phyloP scores from a whole-genome alignment of 2,329 filamentous ascomycete genomes.

The Pyricularia pennisetigena region DNA sequence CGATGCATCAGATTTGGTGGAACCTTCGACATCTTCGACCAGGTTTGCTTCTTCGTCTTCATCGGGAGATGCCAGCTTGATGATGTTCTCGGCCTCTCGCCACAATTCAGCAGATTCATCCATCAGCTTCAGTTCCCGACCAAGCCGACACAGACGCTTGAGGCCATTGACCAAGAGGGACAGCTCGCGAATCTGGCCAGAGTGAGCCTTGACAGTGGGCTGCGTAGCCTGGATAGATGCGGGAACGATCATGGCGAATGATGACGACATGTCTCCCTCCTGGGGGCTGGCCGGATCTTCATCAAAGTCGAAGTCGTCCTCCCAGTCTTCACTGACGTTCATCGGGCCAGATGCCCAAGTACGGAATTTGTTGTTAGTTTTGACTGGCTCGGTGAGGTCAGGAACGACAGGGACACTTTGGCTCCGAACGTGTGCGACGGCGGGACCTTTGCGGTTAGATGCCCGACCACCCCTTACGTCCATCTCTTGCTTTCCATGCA shows the following conservation, averaged over 20 bases:
- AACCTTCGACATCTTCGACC: slow-evolving; percentile 16
- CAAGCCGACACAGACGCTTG: slow-evolving; percentile 65
- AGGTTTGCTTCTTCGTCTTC: slow-evolving; percentile 46
- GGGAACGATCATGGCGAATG: slow-evolving; percentile 59
- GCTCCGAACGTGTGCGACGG: slow-evolving; percentile 62
- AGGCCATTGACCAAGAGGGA: slow-evolving; percentile 75
- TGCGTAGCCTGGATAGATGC: slow-evolving; percentile 73
- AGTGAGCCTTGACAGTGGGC: slow-evolving; percentile 72
- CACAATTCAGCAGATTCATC: slow-evolving; percentile 55
- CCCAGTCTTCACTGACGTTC: slow-evolving; percentile 77
- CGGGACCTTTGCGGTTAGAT: slow-evolving; percentile 57
- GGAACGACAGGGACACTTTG: slow-evolving; percentile 70
- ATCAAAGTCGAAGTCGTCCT: slow-evolving; percentile 77
- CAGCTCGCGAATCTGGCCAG: slow-evolving; percentile 73
- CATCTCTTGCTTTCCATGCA: slow-evolving; percentile 65
- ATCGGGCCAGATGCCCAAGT: slow-evolving; percentile 77
- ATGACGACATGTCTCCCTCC: slow-evolving; percentile 23
- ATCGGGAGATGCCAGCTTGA: slow-evolving; percentile 67
- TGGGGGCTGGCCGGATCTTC: slow-evolving; percentile 26
- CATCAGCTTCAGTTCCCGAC: slow-evolving; percentile 55
- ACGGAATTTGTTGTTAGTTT: slow-evolving; percentile 59
- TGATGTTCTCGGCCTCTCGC: slow-evolving; percentile 80
- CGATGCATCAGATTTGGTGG: slow-evolving; percentile 13
- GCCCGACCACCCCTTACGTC: slow-evolving; percentile 62
- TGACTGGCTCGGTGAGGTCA: slow-evolving; percentile 49